Evolutionary conservation across 106 monocot genomes (phyloP).

Genomic region (Allium fistulosum): DNA sequence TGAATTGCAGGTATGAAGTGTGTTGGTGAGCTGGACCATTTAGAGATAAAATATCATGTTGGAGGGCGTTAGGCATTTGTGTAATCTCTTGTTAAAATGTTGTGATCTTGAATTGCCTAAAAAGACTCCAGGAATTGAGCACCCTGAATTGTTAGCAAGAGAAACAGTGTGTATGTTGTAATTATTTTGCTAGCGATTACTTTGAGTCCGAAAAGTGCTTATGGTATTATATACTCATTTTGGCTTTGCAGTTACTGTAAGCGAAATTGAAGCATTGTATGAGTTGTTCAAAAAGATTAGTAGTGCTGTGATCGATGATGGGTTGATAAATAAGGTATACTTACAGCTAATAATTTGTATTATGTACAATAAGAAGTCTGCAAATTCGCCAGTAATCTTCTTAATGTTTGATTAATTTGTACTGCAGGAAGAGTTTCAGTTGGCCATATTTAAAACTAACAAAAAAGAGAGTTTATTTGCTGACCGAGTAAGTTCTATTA

Average conservation of each 20-base stretch:
- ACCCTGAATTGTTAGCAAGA: constrained; percentile 48
- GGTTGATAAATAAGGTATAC: constrained; percentile 77
- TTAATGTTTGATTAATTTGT: background rate
- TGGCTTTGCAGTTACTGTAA: constrained; percentile 53
- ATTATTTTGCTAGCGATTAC: background rate
- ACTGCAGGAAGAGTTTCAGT: constrained; percentile 48
- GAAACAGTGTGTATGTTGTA: constrained; percentile 57
- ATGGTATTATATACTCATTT: background rate
- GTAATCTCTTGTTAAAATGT: constrained; percentile 36
- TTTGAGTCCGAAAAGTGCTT: background rate
- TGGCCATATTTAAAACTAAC: constrained; percentile 50
- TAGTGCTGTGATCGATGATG: constrained; percentile 86
- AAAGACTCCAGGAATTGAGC: constrained; percentile 39
- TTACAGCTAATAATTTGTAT: background rate
- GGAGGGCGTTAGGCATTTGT: constrained; percentile 50
- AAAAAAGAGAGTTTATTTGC: constrained; percentile 67
- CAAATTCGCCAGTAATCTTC: background rate
- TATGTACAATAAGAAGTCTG: background rate
- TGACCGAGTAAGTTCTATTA: constrained; percentile 31
- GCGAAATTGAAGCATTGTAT: constrained; percentile 80
- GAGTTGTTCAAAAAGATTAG: constrained; percentile 90
- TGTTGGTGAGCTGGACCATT: constrained; percentile 14
- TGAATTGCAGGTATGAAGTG: constrained; percentile 21
- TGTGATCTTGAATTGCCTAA: constrained; percentile 50
- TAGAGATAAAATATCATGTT: constrained; percentile 33